Base-by-base conservation (phyloP, 495 filamentous ascomycete genomes). In the Sordaria brevicollis region DNA sequence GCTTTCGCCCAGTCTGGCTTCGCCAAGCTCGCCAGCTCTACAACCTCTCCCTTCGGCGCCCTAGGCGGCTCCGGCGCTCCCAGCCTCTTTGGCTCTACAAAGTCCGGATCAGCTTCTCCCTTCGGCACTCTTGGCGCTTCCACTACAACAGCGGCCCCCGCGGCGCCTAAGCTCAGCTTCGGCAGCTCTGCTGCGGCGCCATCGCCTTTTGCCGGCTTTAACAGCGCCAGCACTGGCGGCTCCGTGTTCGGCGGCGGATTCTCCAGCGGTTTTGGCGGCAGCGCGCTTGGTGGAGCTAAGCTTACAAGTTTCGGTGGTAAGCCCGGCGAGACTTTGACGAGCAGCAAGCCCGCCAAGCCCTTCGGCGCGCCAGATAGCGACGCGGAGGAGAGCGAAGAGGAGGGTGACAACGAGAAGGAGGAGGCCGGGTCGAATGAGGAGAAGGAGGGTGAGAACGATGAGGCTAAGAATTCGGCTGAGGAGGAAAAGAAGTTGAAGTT, bases 281-380 rank as follows among this genome's bases (percentile, higher is more conserved):
- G 84, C 17, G 85, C 87, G 71, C 79, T 86, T 13, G 75, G 82
- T 11, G 81, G 83, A 33, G 79, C 84, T 11, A 82, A 81, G 21
- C 78, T 93, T 17, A 86, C 83, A 6, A 89, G 83, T 75, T 96
- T 96, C 78, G 91, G 89, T 67, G 49, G 67, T 17, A 88, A 88
- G 37, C 86, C 89, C 34, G 87, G 84, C 65, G 81, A 82, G 35
- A 76, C 86, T 39, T 81, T 88, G 65, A 86, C 85, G 72, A 80
- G 81, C 62, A 85, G 81, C 36, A 88, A 88, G 76, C 86, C 89
- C 37, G 81, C 86, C 7, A 91, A 85, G 78, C 81, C 91, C 1
- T 91, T 96, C 73, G 92, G 93, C 10, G 90, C 90, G 9, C 85
- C 88, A 8, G 87, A 86, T 39, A 86, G 86, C 38, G 88, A 90